phyloP scores from a whole-genome alignment of 768 basidiomycete genomes.

The Asterophora parasitica region DNA sequence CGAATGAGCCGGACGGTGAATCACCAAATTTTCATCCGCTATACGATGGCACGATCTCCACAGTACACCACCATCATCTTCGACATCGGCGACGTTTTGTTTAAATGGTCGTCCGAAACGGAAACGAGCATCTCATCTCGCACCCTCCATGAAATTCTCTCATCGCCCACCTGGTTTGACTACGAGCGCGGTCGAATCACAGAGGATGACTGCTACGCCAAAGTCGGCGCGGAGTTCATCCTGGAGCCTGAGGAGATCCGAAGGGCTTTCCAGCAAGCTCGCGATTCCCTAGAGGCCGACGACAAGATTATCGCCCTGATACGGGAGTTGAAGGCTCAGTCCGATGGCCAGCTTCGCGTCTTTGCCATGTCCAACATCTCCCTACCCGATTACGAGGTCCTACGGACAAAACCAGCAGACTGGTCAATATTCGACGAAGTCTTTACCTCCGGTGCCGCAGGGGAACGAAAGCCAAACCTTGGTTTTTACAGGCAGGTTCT shows the following conservation, averaged over 20 bases:
- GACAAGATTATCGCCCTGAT: slow-evolving; percentile 42
- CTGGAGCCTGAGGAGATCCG: slow-evolving; percentile 35
- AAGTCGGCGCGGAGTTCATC: slow-evolving; percentile 35
- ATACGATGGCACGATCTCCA: slow-evolving; percentile 8
- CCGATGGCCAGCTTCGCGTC: slow-evolving; percentile 30
- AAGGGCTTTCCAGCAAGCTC: slow-evolving; percentile 41
- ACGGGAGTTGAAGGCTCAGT: slow-evolving; percentile 37
- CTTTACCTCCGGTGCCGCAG: slow-evolving; percentile 47
- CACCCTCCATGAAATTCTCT: slow-evolving; percentile 37
- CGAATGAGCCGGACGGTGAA: background rate
- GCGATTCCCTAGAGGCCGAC: slow-evolving; percentile 42
- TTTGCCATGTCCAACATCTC: slow-evolving; percentile 63
- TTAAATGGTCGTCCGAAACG: slow-evolving; percentile 47
- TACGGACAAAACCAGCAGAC: slow-evolving; percentile 40
- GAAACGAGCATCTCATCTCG: slow-evolving; percentile 38
- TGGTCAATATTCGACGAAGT: slow-evolving; percentile 46
- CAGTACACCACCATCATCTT: slow-evolving; percentile 38
- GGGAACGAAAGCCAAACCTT: slow-evolving; percentile 54
- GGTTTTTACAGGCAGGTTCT: slow-evolving; percentile 50
- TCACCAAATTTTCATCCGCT: background rate
- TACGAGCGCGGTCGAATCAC: slow-evolving; percentile 46
- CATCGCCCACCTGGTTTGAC: slow-evolving; percentile 45
- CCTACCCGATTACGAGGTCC: slow-evolving; percentile 41
- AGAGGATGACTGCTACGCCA: slow-evolving; percentile 39
- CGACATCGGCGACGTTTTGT: slow-evolving; percentile 54